Evolutionary conservation across 31 red algal species (phyloP).

Genomic region (Odonthalia washingtoniensis): DNA sequence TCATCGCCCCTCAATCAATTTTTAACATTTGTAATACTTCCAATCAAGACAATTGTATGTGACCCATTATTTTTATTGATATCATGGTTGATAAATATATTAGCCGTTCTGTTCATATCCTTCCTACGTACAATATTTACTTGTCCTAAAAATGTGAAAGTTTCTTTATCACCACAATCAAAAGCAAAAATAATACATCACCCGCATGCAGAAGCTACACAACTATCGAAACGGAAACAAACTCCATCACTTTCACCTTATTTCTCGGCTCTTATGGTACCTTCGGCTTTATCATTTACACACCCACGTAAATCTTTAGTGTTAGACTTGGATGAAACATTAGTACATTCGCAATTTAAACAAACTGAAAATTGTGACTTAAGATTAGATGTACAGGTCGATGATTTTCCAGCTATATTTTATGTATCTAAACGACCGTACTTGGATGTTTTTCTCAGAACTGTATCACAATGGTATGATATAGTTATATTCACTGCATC

Average conservation of each 20-base stretch:
- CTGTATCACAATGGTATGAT: slow-evolving; percentile 81
- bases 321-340: slow-evolving; percentile 93
- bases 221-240: not conserved
- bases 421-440: slow-evolving; percentile 89
- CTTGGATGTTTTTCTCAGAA: slow-evolving; percentile 79
- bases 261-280: slow-evolving; percentile 65
- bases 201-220: slow-evolving; percentile 8
- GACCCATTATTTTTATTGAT: not conserved
- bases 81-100: not conserved
- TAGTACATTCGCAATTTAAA: slow-evolving; percentile 84
- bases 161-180: not conserved
- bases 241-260: slow-evolving; percentile 45
- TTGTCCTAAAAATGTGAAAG: not conserved
- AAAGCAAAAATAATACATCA: not conserved
- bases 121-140: not conserved
- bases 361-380: slow-evolving; percentile 63
- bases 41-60: not conserved
- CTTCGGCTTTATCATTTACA: slow-evolving; percentile 40
- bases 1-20: not conserved
- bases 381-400: slow-evolving; percentile 63
- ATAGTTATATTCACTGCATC: slow-evolving; percentile 91
- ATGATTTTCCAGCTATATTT: slow-evolving; percentile 74
- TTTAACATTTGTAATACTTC: not conserved
- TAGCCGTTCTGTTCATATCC: not conserved
- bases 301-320: slow-evolving; percentile 77